Base-by-base conservation (phyloP, 129 eudicot species). In the carrot (Daucus carota) region DNA sequence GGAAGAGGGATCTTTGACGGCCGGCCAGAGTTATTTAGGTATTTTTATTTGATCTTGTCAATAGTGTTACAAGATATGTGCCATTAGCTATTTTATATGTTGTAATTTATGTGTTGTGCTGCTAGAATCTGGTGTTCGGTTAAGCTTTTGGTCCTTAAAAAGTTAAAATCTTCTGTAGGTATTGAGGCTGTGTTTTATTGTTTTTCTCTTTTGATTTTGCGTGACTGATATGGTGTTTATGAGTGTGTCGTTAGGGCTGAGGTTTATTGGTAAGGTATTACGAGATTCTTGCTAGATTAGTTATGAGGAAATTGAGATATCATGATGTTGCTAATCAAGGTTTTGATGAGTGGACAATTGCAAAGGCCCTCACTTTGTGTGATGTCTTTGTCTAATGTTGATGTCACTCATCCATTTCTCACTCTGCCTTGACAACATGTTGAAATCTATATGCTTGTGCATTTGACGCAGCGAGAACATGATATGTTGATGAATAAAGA, bases 351-450 rank as follows among this genome's bases (percentile, higher is more conserved):
- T 91, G 97, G 97, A 93, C 97, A 32, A 91, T 91, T 57, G 80
- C 83, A 68, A 91, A 91, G 73, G 88, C 93, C 67, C 93, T 91
- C 50, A 91, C 97, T 41, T 80, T 83, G n/a, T n/a, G n/a, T n/a
- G n/a, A n/a, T n/a, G n/a, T n/a, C n/a, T n/a, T n/a, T n/a, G 60
- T 91, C 97, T 6, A 94, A 91, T 70, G 94, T 91, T 57, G 97
- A 91, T 83, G 87, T 88, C 45, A 91, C 97, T 71, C 97, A 91
- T 70, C 97, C 97, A 45, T 88, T 91, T 75, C 94, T 91, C 48
- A 91, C 97, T 70, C 84, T 91, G 38, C 92, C 97, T 45, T 88
- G 97, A 2, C 97, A 88, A 65, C 85, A 88, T n/a, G 97, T 88
- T 29, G 97, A 91, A 59, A 79, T 77, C 18, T 83, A 86, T 82